These are phyloP conservation scores for Bretschneidera sinensis DNA, from an alignment of 345 rosid genomes.

Conservation along the genomic window DNA sequence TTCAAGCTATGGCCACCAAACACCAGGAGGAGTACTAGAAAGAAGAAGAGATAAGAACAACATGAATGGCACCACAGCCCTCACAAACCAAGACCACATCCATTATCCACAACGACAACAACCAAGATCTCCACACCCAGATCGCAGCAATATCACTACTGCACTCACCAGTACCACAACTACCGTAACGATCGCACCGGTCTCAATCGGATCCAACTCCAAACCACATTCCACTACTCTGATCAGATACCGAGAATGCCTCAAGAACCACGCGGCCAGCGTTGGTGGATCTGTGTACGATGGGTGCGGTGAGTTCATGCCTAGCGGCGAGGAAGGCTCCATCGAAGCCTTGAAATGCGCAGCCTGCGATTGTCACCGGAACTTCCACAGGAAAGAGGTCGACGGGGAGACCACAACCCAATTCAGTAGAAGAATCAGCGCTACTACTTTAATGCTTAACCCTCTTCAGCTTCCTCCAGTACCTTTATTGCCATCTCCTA, in stretches of 20 bases:
- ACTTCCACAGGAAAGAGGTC: slow-evolving; percentile 80
- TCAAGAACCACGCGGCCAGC: slow-evolving; percentile 84
- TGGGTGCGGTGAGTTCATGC: slow-evolving; percentile 99
- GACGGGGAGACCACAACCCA: slow-evolving; percentile 45
- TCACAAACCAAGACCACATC: slow-evolving; percentile 71
- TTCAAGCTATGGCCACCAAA: slow-evolving; percentile 22
- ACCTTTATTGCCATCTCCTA: slow-evolving; percentile 41
- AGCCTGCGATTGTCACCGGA: slow-evolving; percentile 94
- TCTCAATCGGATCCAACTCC: slow-evolving; percentile 28
- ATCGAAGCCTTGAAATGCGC: slow-evolving; percentile 83
- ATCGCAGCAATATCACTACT: slow-evolving; percentile 27
- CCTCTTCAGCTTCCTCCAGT: slow-evolving; percentile 57
- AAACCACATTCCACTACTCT: slow-evolving; percentile 12
- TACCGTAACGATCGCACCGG: slow-evolving; percentile 15
- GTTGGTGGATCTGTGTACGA: slow-evolving; percentile 81
- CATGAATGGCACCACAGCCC: slow-evolving; percentile 35
- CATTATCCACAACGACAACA: slow-evolving; percentile 22
- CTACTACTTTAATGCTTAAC: slow-evolving; percentile 29
- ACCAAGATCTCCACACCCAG: slow-evolving; percentile 33
- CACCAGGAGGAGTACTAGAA: slow-evolving; percentile 29
- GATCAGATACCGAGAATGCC: slow-evolving; percentile 73
- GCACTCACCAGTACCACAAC: too few species aligned
- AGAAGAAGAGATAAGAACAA: slow-evolving; percentile 44
- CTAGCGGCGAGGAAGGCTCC: slow-evolving; percentile 82
- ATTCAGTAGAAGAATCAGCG: slow-evolving; percentile 19